phyloP scores from a whole-genome alignment of 2,329 filamentous ascomycete species.

The Penicillium brevicompactum region DNA sequence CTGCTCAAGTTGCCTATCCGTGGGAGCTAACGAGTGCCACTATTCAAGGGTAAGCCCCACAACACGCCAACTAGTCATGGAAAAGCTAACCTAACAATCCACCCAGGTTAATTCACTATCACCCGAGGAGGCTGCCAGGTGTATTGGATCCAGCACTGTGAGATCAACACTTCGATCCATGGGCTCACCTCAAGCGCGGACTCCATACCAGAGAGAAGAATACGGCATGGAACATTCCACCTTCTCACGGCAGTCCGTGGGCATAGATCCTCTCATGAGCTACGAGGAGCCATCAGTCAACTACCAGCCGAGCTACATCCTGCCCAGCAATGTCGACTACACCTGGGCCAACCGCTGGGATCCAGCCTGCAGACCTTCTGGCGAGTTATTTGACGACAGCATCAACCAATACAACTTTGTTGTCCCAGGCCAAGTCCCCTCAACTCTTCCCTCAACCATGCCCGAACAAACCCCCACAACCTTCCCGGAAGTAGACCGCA shows the following conservation, averaged over 20 bases:
- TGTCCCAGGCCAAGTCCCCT: slow-evolving; percentile 29
- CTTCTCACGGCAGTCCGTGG: slow-evolving; percentile 26
- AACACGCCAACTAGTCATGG: neutral
- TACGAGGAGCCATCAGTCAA: slow-evolving; percentile 37
- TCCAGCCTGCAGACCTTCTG: slow-evolving; percentile 24
- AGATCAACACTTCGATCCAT: slow-evolving; percentile 16
- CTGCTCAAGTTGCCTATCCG: slow-evolving; percentile 81
- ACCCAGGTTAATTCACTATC: slow-evolving; percentile 40
- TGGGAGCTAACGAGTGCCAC: slow-evolving; percentile 67
- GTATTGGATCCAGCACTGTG: slow-evolving; percentile 10
- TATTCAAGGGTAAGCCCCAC: slow-evolving; percentile 70
- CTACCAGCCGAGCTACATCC: slow-evolving; percentile 40
- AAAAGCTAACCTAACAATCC: neutral
- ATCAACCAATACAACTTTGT: slow-evolving; percentile 34
- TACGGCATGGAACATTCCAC: slow-evolving; percentile 31
- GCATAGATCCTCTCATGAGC: slow-evolving; percentile 22
- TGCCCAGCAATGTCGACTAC: slow-evolving; percentile 37
- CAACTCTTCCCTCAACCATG: slow-evolving; percentile 28
- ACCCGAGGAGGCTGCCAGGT: slow-evolving; percentile 18
- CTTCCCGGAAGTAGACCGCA: slow-evolving; percentile 34
- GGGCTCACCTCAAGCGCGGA: slow-evolving; percentile 19
- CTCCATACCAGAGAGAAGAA: slow-evolving; percentile 24
- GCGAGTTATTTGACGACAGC: slow-evolving; percentile 21
- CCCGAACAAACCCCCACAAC: slow-evolving; percentile 20
- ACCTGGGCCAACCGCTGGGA: slow-evolving; percentile 37